Base-by-base conservation (phyloP, 257 asterid species). In the Przewalskia tangutica region DNA sequence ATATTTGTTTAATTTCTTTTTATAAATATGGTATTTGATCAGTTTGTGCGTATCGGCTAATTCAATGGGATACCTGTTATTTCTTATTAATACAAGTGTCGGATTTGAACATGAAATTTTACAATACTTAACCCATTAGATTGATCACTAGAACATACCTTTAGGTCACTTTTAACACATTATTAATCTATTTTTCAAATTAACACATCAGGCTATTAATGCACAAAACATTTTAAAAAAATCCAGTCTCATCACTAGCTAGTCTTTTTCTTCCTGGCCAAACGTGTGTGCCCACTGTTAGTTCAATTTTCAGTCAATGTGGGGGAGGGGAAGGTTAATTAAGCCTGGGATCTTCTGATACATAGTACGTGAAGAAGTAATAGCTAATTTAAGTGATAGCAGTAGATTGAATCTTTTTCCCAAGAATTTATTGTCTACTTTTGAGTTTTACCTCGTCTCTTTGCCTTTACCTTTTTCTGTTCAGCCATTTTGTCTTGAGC, bases 401-500 rank as follows among this genome's bases (percentile, higher is more conserved):
- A 73, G 20, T 86, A 84, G 82, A 84, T 84, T 64, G 51, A 23
- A 55, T 70, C 82, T 48, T 79, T 70, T 54, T 46, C 40, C 82
- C 76, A 36, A 14, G 53, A 71, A 75, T 84, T 82, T 76, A 66
- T 84, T 86, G 86, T 86, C 91, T 59, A 80, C 75, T 81, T 91
- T 89, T 85, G 79, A 48, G 60, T 23, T 73, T 73, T 73, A 87
- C 90, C 85, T 77, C 81, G 53, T 84, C 90, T 82, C 82, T 83
- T 82, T 32, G 76, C 81, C 84, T 77, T 85, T 84, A 84, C 91
- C 80, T 91, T 84, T 65, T 85, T 85, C 87, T 82, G 85, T 77
- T 81, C 83, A 86, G 67, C 84, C 93, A 27, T 82, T 81, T 79
- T 92, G 92, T 88, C 93, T 91, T 81, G 87, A 85, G 83, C 91